Evolutionary conservation across 1,284 basidiomycete genomes (phyloP).

Genomic region (Papiliotrema flavescens): DNA sequence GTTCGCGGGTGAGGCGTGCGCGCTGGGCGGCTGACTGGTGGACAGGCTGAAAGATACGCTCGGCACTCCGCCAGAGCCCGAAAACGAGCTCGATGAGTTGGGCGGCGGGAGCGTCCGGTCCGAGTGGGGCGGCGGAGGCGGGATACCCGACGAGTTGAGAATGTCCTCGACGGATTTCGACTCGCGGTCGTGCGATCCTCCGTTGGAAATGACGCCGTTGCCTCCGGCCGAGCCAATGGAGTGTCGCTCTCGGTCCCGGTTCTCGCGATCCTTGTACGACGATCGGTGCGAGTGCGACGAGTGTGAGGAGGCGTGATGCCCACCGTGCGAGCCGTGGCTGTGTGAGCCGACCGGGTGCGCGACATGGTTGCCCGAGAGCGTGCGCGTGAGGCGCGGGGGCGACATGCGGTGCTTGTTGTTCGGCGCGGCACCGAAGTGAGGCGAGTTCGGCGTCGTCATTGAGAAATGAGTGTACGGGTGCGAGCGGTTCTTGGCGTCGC

Average conservation of each 20-base stretch:
- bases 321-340: neutral
- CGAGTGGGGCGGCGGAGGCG: conserved; percentile 35
- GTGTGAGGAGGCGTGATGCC: neutral
- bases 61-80: conserved; percentile 29
- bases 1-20: conserved; percentile 39
- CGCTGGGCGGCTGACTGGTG: conserved; percentile 7
- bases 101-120: conserved; percentile 45
- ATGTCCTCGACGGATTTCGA: conserved; percentile 48
- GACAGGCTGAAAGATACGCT: conserved; percentile 30
- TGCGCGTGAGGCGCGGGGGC: conserved; percentile 32
- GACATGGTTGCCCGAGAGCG: conserved; percentile 16
- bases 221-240: neutral
- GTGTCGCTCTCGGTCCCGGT: too few relatives aligned
- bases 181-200: conserved; percentile 14
- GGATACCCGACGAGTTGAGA: conserved; percentile 44
- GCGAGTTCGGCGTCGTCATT: conserved; percentile 39
- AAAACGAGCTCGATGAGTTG: conserved; percentile 31
- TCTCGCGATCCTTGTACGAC: too few relatives aligned
- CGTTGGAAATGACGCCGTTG: too few relatives aligned
- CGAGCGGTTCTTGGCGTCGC: conserved; percentile 45
- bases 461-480: conserved; percentile 40
- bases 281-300: neutral
- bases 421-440: conserved; percentile 23
- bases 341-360: neutral
- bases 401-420: conserved; percentile 33